A percentile compares a stretch with the other conserved stretches of the same genome.
phyloP scores from a whole-genome alignment of 148 eudicot genomes.

The Camellia japonica region DNA sequence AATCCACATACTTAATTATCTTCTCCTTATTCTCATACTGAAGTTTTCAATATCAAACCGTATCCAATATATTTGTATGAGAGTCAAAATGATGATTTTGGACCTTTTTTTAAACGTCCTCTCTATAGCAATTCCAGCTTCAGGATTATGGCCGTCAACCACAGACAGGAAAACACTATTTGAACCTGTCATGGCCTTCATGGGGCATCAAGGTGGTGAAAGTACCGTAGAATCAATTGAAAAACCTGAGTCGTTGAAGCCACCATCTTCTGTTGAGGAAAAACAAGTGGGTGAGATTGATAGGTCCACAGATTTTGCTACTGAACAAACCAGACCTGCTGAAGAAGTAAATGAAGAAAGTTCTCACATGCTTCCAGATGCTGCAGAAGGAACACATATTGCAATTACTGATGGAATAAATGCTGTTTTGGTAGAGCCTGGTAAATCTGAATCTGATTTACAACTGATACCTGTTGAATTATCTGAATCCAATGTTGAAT shows the following conservation, averaged over 20 bases:
- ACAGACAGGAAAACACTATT: conserved; percentile 50
- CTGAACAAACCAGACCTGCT: conserved; percentile 21
- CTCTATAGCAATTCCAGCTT: conserved; percentile 30
- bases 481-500: conserved; percentile 23
- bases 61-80: conserved; percentile 4
- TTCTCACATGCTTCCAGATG: conserved; percentile 14
- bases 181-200: conserved; percentile 67
- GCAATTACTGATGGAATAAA: conserved; percentile 29
- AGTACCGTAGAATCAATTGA: conserved; percentile 32
- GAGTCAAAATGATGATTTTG: background rate
- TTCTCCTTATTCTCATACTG: conserved; percentile 4
- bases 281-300: conserved; percentile 31
- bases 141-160: conserved; percentile 62
- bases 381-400: conserved; percentile 12
- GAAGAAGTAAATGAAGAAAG: conserved; percentile 29
- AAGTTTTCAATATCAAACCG: background rate
- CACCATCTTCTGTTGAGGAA: conserved; percentile 33
- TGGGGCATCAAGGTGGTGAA: conserved; percentile 67
- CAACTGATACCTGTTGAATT: conserved; percentile 28
- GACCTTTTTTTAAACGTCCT: background rate
- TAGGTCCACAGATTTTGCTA: conserved; percentile 24
- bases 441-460: conserved; percentile 36
- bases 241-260: conserved; percentile 31
- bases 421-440: conserved; percentile 26
- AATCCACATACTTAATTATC: background rate